A percentile compares a stretch with the other conserved stretches of the same genome.
phyloP scores from a whole-genome alignment of 192 early-diverging fungal species.

The Linnemannia exigua region DNA sequence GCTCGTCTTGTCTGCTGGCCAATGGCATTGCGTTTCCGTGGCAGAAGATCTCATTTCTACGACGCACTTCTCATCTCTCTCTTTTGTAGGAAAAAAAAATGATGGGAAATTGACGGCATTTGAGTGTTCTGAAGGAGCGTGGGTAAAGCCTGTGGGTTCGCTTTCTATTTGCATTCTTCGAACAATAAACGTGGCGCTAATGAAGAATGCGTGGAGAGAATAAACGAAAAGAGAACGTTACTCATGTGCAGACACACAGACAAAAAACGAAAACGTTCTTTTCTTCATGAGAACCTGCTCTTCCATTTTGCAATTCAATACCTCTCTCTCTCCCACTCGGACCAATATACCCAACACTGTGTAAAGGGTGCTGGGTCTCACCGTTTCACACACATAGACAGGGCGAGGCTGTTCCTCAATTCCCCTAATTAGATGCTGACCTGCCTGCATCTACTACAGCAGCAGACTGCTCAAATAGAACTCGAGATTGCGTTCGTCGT shows the following conservation, averaged over 20 bases:
- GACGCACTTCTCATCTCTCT: background rate
- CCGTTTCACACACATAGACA: background rate
- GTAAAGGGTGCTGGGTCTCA: background rate
- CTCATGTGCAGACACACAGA: background rate
- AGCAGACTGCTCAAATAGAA: background rate
- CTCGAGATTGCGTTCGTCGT: background rate
- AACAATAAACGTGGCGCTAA: background rate
- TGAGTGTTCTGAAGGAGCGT: background rate
- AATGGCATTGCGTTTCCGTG: slow-evolving; percentile 9
- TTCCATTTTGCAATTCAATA: background rate
- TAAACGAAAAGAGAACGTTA: background rate
- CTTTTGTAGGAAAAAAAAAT: background rate
- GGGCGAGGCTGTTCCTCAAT: too few species aligned
- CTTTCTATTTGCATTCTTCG: background rate
- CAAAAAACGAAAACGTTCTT: background rate
- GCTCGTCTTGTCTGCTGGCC: background rate
- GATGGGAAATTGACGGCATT: background rate
- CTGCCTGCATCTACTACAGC: background rate
- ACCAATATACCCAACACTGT: background rate
- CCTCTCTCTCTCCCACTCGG: background rate
- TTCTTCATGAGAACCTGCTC: background rate
- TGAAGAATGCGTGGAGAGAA: background rate
- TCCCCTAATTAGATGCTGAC: too few species aligned
- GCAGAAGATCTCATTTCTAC: slow-evolving; percentile 6
- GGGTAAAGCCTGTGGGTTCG: background rate